Percentiles rank a stretch among this genome's conserved stretches.
Evolutionary conservation across 192 early-diverging fungal genomes (phyloP).

Genomic region (Coemansia sp.): DNA sequence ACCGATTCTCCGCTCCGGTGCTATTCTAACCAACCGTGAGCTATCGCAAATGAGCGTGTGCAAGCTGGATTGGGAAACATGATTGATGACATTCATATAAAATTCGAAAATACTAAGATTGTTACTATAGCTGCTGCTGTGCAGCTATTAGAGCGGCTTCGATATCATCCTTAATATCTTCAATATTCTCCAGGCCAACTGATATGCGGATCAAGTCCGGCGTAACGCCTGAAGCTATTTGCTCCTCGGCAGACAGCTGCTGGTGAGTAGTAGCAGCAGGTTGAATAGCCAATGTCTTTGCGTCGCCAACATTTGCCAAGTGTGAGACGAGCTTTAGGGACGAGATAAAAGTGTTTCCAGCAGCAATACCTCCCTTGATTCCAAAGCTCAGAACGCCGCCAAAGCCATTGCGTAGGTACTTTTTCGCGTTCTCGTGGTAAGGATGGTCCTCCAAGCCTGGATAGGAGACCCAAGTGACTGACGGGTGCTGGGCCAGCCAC

Average conservation of each 20-base stretch:
- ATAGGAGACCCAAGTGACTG: slow-evolving; percentile 87
- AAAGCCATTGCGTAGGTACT: slow-evolving; percentile 82
- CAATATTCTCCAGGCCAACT: slow-evolving; percentile 83
- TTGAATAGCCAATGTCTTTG: slow-evolving; percentile 85
- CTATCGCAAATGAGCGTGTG: no score
- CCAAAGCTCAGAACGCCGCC: slow-evolving; percentile 86
- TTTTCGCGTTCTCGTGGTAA: slow-evolving; percentile 76
- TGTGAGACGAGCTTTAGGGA: slow-evolving; percentile 81
- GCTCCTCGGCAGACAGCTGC: slow-evolving; percentile 83
- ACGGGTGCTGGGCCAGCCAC: slow-evolving; percentile 73
- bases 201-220: slow-evolving; percentile 81
- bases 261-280: slow-evolving; percentile 86
- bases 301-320: slow-evolving; percentile 94
- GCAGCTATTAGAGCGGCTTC: slow-evolving; percentile 54
- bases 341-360: slow-evolving; percentile 74
- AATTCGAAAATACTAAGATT: no score
- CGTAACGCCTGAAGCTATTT: slow-evolving; percentile 72
- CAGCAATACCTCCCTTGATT: slow-evolving; percentile 58
- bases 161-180: slow-evolving; percentile 71
- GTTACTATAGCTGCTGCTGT: background rate
- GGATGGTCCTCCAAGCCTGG: slow-evolving; percentile 81
- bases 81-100: no score
- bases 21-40: no score
- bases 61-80: no score
- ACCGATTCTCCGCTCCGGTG: no score